Evolutionary conservation across 768 basidiomycete species (phyloP).

Genomic region (Kwoniella shandongensis): DNA sequence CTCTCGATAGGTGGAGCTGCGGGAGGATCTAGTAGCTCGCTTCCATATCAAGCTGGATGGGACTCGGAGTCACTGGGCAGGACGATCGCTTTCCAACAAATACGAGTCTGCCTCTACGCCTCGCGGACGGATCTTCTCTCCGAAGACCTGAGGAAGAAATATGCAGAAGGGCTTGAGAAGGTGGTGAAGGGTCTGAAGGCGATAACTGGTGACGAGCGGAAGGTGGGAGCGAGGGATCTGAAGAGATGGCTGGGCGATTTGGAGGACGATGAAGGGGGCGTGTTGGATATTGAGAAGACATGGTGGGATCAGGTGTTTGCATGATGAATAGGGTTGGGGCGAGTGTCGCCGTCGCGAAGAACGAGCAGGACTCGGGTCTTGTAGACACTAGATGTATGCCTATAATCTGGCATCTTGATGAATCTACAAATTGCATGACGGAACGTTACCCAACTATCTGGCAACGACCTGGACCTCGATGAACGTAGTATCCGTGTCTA

Average conservation of each 20-base stretch:
- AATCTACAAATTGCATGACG: too few species aligned
- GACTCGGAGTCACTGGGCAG: slow-evolving; percentile 40
- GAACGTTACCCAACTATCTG: too few species aligned
- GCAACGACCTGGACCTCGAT: too few species aligned
- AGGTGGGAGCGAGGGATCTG: slow-evolving; percentile 26
- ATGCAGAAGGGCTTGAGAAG: slow-evolving; percentile 1
- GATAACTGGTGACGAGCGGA: slow-evolving; percentile 16
- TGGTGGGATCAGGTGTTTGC: slow-evolving; percentile 39
- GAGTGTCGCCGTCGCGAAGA: too few species aligned
- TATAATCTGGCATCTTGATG: too few species aligned
- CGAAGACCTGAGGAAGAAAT: slow-evolving; percentile 5
- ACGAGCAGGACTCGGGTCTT: too few species aligned
- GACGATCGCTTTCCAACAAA: slow-evolving; percentile 31
- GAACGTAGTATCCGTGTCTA: too few species aligned
- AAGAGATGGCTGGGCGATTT: slow-evolving; percentile 36
- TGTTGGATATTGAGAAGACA: slow-evolving; percentile 24
- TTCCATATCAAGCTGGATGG: slow-evolving; percentile 44
- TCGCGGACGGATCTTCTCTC: slow-evolving; percentile 22
- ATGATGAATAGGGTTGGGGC: neutral
- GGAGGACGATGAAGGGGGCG: slow-evolving; percentile 41
- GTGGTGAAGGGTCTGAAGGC: slow-evolving; percentile 20
- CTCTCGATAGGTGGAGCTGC: slow-evolving; percentile 16
- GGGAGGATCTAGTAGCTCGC: neutral
- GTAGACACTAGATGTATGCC: too few species aligned
- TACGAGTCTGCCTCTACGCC: slow-evolving; percentile 29